A percentile compares a stretch with the other conserved stretches of the same genome.
phyloP scores from a whole-genome alignment of 257 asterid genomes.

The Nicotiana knightiana region DNA sequence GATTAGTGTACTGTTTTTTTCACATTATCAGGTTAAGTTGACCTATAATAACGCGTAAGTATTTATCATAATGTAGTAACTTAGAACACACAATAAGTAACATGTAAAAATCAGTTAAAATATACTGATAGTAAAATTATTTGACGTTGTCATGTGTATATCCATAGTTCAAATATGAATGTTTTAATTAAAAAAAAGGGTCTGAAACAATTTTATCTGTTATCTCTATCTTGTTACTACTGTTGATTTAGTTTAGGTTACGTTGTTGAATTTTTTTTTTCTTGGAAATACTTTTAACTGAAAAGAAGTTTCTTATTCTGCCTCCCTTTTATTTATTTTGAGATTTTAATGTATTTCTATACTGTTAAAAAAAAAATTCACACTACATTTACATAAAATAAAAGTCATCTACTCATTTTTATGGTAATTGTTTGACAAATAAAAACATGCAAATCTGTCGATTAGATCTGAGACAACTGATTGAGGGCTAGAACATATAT shows the following conservation, averaged over 20 bases:
- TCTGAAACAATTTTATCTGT: too few species aligned
- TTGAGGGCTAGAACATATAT: background rate
- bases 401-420: background rate
- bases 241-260: too few species aligned
- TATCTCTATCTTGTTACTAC: too few species aligned
- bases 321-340: background rate
- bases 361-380: too few species aligned
- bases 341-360: too few species aligned
- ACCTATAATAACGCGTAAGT: background rate
- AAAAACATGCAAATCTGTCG: background rate
- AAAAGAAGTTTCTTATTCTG: conserved; percentile 2
- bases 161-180: too few species aligned
- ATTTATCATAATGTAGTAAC: background rate
- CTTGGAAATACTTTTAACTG: background rate
- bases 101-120: background rate
- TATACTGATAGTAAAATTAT: background rate
- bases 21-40: background rate
- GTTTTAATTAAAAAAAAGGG: too few species aligned
- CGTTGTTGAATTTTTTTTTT: too few species aligned
- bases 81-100: background rate
- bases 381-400: too few species aligned
- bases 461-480: conserved; percentile 7
- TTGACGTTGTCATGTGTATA: background rate
- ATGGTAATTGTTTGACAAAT: background rate
- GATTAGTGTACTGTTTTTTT: background rate